Evolutionary conservation across 1,139 yeast species (phyloP), one percentile per base, ranked within the genome.

Genomic region (Diutina mesorugosa): DNA sequence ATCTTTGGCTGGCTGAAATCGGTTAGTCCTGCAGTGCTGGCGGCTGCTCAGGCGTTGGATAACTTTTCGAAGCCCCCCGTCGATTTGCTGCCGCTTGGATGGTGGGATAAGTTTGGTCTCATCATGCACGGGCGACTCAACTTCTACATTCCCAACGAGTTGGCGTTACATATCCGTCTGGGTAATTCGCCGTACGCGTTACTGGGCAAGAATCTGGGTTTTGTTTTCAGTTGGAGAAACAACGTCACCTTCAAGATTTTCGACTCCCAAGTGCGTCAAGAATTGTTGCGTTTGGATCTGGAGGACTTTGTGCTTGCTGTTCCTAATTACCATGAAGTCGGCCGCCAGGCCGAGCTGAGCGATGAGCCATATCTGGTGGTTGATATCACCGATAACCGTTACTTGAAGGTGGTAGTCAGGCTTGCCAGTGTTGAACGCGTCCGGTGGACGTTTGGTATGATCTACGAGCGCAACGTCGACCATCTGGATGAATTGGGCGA

Each of bases 71-170:
- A 84, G 61, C 89, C 90, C 0, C 85, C 83, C 12, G 74, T 87
- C 16, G 98, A 93, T 67, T 91, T 90, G 28, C 87, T 96, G 58
- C 88, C 89, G 53, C 71, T 90, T 32, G 98, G 98, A 0, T 86
- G 74, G 73, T 87, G 80, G 87, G 87, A 77, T 60, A 77, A 77
- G 56, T 57, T 74, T 29, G 69, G 78, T 0, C 64, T 77, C 46
- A 63, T 69, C 54, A 62, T 69, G 54, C 81, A 74, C 58, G 81
- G 79, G 9, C 83, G 80, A 63, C 71, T 82, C 35, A 69, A 75
- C 9, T 81, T 85, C 74, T 79, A 82, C 60, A 69, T 87, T 45
- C 68, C 65, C 46, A 73, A 66, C 72, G 84, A 81, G 58, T 67
- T 81, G 47, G 73, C 80, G 59, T 69, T 80, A 52, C 81, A 79